Base-by-base conservation (phyloP, 805 yeast genomes). In the Yamadazyma akitaensis region DNA sequence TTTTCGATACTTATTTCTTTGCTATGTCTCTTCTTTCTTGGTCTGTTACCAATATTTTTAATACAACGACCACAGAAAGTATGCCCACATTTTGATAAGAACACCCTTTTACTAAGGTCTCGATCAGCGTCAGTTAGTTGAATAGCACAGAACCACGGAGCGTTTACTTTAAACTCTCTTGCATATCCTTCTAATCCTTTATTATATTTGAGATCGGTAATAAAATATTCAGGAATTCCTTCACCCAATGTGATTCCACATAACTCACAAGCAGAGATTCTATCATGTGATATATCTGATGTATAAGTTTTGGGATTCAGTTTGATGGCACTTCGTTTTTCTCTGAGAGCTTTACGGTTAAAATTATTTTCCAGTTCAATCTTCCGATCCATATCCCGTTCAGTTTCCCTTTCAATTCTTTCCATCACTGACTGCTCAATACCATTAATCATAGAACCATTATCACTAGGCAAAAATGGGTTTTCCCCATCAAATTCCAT, bases 61-160 rank as follows among this genome's bases (percentile, higher is more conserved):
- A 85, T 85, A 65, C 97, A 89, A 36, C 92, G 65, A 1, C 96
- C 97, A 63, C 97, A 89, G 61, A 80, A 89, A 0, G 82, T 77
- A 67, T 89, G 97, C 0, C 96, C 96, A 69, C 97, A 89, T 34
- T 63, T 66, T 0, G 87, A 76, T 16, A 76, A 73, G 57, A 83
- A 89, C 11, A 62, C 46, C 31, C 73, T 44, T 30, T 42, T 49
- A 11, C 57, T 49, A 26, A 66, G 33, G 40, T 62, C 65, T 26
- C 48, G 48, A n/a, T 62, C 54, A 18, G 59, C 55, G 12, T 60
- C 62, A 26, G 60, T 56, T 26, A 68, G 44, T 19, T 58, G 43
- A 32, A 51, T 59, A 13, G 71, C 53, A 32, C 83, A 77, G 54
- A 80, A 84, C 76, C 84, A 86, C 2, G 94, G 92, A 2, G 91